Conservation (phyloP, 306 rosid species). For the Ormosia emarginata region DNA sequence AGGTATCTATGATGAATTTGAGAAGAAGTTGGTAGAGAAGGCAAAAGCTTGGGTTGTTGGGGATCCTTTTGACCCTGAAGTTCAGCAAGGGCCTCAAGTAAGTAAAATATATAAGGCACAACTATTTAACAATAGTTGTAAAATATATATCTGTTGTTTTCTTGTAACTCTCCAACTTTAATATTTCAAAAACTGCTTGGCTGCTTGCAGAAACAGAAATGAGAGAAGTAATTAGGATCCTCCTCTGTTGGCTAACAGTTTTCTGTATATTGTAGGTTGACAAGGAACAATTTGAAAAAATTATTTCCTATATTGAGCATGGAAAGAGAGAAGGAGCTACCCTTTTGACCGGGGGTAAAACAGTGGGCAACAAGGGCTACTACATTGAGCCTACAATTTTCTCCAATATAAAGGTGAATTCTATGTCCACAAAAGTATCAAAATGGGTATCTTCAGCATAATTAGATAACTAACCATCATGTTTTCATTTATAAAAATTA, state of each 20-base stretch:
- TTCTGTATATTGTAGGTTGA: slow-evolving; percentile 44
- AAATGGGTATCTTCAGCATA: background rate
- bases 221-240: background rate
- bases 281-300: slow-evolving; percentile 57
- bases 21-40: slow-evolving; percentile 53
- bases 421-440: background rate
- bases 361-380: slow-evolving; percentile 61
- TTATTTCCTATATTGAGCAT: slow-evolving; percentile 63
- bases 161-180: background rate
- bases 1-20: slow-evolving; percentile 72
- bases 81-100: slow-evolving; percentile 82
- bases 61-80: slow-evolving; percentile 80
- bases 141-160: background rate
- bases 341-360: slow-evolving; percentile 66
- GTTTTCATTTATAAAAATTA: background rate
- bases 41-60: slow-evolving; percentile 67
- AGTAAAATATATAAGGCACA: background rate
- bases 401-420: slow-evolving; percentile 54
- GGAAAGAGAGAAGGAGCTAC: slow-evolving; percentile 91
- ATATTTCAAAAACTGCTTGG: background rate
- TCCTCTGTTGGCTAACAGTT: background rate
- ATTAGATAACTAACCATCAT: background rate
- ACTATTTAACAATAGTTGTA: background rate
- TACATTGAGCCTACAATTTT: slow-evolving; percentile 77
- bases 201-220: background rate